These are phyloP conservation scores for Aspergillus ustus DNA, from an alignment of 2,329 filamentous ascomycete species.

Conservation along the genomic window DNA sequence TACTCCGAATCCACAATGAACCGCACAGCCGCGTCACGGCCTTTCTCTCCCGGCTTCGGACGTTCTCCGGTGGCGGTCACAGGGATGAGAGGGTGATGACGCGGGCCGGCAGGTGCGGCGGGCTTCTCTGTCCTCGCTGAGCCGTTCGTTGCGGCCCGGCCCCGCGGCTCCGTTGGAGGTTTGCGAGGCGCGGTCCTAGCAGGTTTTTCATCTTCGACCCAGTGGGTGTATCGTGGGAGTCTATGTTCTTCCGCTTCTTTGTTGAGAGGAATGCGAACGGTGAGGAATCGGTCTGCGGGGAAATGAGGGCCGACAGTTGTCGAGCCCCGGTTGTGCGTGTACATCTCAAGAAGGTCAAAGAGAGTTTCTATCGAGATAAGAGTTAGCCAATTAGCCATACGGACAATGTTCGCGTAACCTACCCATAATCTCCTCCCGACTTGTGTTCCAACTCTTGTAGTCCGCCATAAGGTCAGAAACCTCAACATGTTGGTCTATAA, in stretches of 20 bases:
- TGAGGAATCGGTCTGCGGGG: slow-evolving; percentile 78
- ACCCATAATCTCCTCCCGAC: slow-evolving; percentile 54
- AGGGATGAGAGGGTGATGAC: slow-evolving; percentile 49
- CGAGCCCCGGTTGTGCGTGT: slow-evolving; percentile 77
- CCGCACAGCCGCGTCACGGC: slow-evolving; percentile 75
- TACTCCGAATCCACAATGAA: slow-evolving; percentile 85
- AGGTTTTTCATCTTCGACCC: slow-evolving; percentile 41
- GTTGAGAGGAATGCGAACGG: slow-evolving; percentile 85
- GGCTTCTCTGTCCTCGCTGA: slow-evolving; percentile 21
- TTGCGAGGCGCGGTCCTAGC: background rate
- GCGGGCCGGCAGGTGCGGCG: slow-evolving; percentile 9
- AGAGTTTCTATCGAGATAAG: slow-evolving; percentile 68
- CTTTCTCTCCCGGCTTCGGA: slow-evolving; percentile 47
- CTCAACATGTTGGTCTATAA: slow-evolving; percentile 63
- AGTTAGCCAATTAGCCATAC: slow-evolving; percentile 23
- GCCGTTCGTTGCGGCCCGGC: slow-evolving; percentile 27
- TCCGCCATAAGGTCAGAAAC: slow-evolving; percentile 52
- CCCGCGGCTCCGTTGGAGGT: background rate
- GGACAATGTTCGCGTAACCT: slow-evolving; percentile 45
- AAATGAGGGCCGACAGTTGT: slow-evolving; percentile 76
- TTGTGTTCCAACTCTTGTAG: slow-evolving; percentile 56
- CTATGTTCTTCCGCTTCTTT: slow-evolving; percentile 71
- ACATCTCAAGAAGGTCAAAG: slow-evolving; percentile 88
- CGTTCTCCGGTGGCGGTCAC: slow-evolving; percentile 52
- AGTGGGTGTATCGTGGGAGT: slow-evolving; percentile 67